Base-by-base conservation (phyloP, 176 grass and related monocot species). In the Oryza australiensis region DNA sequence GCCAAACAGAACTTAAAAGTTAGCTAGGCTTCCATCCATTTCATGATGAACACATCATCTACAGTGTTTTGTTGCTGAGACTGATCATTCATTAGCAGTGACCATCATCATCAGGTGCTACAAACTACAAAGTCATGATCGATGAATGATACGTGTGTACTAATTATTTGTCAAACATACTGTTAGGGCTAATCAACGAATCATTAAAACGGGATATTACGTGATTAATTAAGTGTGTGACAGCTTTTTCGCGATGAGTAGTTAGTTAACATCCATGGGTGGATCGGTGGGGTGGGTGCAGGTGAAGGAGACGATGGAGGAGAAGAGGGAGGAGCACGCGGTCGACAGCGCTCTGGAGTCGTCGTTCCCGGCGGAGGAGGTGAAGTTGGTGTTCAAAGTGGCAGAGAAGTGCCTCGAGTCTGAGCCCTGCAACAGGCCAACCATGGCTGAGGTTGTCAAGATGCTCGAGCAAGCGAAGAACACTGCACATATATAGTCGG, bases 251-350 rank as follows among this genome's bases (percentile, higher is more conserved):
- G 42, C 9, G 42, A 32, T 13, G 12, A 13, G n/a, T n/a, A n/a
- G n/a, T n/a, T n/a, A n/a, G n/a, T 13, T 15, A 12, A 75, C 29
- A 23, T 60, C 22, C 30, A 32, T 70, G 5, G 46, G 1, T 40
- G 5, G 18, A 55, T 46, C 4, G 64, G 11, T 55, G 12, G 16
- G 30, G n/a, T 74, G 59, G 35, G 62, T 78, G 66, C 77, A 92
- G 93, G 89, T 98, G 1, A 98, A 88, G 88, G 90, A 87, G 34
- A 89, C 91, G 0, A 74, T 90, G 45, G 85, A 94, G 85, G 78
- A 89, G 22, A 89, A 84, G 33, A 79, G 90, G 53, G 86, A 94
- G 81, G 83, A 92, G 43, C 86, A 94, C 86, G 90, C 90, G 26
- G 35, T 94, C 16, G 95, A 93, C 83, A 28, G 65, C 65, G 72